Percentiles rank a stretch among this genome's conserved stretches.
These are phyloP conservation scores for Lipomyces kockii DNA, from an alignment of 805 yeast genomes.

Conservation along the genomic window DNA sequence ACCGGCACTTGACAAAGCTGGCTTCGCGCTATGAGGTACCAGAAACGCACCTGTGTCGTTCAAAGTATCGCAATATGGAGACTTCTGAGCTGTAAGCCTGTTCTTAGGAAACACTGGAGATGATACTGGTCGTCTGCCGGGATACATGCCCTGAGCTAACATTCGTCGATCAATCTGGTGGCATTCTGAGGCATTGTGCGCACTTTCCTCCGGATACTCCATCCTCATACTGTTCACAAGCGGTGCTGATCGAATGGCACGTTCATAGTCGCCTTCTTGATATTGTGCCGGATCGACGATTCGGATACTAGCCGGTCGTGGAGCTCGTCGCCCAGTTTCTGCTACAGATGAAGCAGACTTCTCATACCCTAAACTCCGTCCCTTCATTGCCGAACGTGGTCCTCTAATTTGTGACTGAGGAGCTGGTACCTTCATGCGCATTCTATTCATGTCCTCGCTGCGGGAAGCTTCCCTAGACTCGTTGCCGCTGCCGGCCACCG, in stretches of 20 bases:
- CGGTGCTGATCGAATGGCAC: constrained; percentile 35
- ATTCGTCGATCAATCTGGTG: neutral
- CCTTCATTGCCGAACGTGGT: neutral
- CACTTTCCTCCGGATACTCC: neutral
- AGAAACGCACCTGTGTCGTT: neutral
- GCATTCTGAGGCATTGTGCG: neutral
- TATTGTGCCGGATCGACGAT: constrained; percentile 28
- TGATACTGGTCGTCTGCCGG: neutral
- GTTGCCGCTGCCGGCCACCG: neutral
- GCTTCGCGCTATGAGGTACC: constrained; percentile 1
- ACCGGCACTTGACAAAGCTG: neutral
- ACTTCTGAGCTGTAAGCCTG: neutral
- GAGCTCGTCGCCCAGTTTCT: constrained; percentile 14
- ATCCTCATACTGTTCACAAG: constrained; percentile 5
- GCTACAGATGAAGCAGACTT: neutral
- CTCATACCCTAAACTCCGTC: neutral
- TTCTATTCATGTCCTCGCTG: neutral
- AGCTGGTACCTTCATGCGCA: neutral
- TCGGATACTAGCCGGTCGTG: constrained; percentile 23
- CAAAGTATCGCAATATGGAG: neutral
- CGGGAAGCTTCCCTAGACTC: neutral
- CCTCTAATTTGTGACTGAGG: neutral
- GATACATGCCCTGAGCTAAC: neutral
- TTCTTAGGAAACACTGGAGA: neutral
- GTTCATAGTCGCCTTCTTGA: constrained; percentile 27